Base-by-base conservation (phyloP, 805 yeast species). In the Ogataea angusta region DNA sequence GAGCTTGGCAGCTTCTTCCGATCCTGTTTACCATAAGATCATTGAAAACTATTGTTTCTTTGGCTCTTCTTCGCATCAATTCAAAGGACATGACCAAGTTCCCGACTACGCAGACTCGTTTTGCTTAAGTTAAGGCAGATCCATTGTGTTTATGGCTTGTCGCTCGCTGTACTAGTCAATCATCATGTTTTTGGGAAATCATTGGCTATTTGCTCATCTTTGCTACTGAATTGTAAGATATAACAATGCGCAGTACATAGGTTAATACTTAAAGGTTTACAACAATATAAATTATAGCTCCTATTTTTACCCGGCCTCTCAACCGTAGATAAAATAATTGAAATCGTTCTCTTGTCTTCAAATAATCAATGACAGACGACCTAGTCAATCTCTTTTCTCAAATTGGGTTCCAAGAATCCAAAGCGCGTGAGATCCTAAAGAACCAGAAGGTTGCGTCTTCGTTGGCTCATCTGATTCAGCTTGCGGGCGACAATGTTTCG, bases 381-480 rank as follows among this genome's bases (percentile, higher is more conserved):
- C 40, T 66, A 15, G 41, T 51, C 25, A 44, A 38, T 6, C 60
- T 63, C 24, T 76, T 77, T 42, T 54, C 64, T 41, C 55, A 62
- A 37, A 59, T 82, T 43, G 95, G 95, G 10, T 78, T 85, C 51
- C 78, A 75, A 52, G 91, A 83, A 13, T 70, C 78, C 52, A 87
- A 86, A 61, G 72, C 85, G 45, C 76, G 79, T 36, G 98, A 93
- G 58, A 82, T 89, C 42, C 63, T 79, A 42, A 91, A 88, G 63
- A 91, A 93, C 68, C 80, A 81, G 60, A 90, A 90, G 63, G 95
- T 90, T 29, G 76, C 91, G 13, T 68, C 69, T 29, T 77, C 95
- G 1, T 72, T 93, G 38, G 72, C 70, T 22, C 75, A 75, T 26
- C 73, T 89, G 44, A 69, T 85, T 40, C 54, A 59, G 17, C 78